These are phyloP conservation scores for Saitozyma sp. DNA, from an alignment of 768 basidiomycete genomes.

Conservation along the genomic window DNA sequence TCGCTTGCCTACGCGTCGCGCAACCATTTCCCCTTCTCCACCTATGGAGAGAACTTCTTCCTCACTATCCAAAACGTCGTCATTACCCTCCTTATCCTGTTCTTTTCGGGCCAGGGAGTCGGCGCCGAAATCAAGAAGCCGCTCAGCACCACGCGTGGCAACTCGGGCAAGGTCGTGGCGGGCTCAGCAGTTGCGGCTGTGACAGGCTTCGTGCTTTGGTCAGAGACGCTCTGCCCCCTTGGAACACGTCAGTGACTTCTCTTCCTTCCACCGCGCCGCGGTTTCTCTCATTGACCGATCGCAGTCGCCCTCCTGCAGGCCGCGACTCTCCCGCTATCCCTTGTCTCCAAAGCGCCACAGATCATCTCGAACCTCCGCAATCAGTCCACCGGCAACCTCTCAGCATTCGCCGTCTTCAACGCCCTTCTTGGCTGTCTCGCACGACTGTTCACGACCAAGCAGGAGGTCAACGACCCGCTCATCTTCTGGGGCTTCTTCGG, in stretches of 20 bases:
- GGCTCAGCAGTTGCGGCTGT: constrained; percentile 28
- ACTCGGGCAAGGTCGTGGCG: constrained; percentile 29
- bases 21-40: constrained; percentile 88
- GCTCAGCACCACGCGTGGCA: constrained; percentile 15
- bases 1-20: constrained; percentile 82
- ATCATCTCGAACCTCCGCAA: constrained; percentile 76
- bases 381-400: constrained; percentile 86
- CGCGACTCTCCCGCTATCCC: constrained; percentile 81
- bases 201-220: constrained; percentile 33
- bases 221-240: constrained; percentile 37
- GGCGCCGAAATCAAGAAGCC: constrained; percentile 12
- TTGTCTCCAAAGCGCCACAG: constrained; percentile 92
- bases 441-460: constrained; percentile 86
- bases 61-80: constrained; percentile 81
- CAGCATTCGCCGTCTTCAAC: constrained; percentile 83
- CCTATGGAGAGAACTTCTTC: constrained; percentile 97
- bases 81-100: constrained; percentile 84
- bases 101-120: constrained; percentile 53
- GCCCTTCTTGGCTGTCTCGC: constrained; percentile 88
- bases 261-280: neutral
- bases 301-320: constrained; percentile 72
- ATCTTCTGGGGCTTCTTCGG: constrained; percentile 80
- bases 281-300: neutral
- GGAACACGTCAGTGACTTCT: constrained; percentile 37
- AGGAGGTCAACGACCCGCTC: constrained; percentile 79